A percentile compares a stretch with the other conserved stretches of the same genome.
Evolutionary conservation across 1,139 yeast genomes (phyloP).

Genomic region (Pichia sp.): DNA sequence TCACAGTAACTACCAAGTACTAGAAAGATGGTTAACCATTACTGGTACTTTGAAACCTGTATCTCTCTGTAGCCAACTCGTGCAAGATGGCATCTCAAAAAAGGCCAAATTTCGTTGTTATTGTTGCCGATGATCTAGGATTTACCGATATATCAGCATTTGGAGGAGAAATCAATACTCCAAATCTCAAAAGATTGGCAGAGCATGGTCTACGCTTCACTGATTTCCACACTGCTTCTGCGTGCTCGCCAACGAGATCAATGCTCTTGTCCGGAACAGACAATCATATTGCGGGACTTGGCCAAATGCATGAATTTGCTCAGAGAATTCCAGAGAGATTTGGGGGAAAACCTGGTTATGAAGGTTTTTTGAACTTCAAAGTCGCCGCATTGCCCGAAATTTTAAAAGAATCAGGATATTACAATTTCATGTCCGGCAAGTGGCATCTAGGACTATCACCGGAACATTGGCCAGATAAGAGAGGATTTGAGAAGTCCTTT

Average conservation of each 20-base stretch:
- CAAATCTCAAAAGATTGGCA: slow-evolving; percentile 47
- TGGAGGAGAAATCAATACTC: slow-evolving; percentile 59
- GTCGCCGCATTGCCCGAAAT: slow-evolving; percentile 55
- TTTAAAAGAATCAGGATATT: slow-evolving; percentile 45
- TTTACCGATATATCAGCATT: slow-evolving; percentile 55
- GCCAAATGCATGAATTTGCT: slow-evolving; percentile 55
- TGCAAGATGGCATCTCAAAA: not conserved
- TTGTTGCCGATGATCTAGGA: slow-evolving; percentile 62
- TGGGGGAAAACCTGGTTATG: slow-evolving; percentile 51
- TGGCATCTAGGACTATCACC: slow-evolving; percentile 53
- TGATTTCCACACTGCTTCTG: slow-evolving; percentile 61
- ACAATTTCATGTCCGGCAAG: slow-evolving; percentile 51
- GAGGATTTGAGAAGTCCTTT: slow-evolving; percentile 52
- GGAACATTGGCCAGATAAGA: slow-evolving; percentile 48
- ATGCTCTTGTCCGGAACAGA: slow-evolving; percentile 61
- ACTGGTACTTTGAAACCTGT: not conserved
- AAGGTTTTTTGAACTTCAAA: slow-evolving; percentile 49
- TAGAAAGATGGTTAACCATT: not conserved
- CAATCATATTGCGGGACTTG: slow-evolving; percentile 58
- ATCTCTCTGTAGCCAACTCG: no score
- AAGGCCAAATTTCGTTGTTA: slow-evolving; percentile 48
- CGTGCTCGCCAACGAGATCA: slow-evolving; percentile 62
- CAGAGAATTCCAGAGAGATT: slow-evolving; percentile 38
- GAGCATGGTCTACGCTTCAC: slow-evolving; percentile 46
- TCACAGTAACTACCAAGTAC: no score